A percentile compares a stretch with the other conserved stretches of the same genome.
These are phyloP conservation scores for Aphanomyces cochlioides DNA, from an alignment of 352 stramenopile species.

Conservation along the genomic window DNA sequence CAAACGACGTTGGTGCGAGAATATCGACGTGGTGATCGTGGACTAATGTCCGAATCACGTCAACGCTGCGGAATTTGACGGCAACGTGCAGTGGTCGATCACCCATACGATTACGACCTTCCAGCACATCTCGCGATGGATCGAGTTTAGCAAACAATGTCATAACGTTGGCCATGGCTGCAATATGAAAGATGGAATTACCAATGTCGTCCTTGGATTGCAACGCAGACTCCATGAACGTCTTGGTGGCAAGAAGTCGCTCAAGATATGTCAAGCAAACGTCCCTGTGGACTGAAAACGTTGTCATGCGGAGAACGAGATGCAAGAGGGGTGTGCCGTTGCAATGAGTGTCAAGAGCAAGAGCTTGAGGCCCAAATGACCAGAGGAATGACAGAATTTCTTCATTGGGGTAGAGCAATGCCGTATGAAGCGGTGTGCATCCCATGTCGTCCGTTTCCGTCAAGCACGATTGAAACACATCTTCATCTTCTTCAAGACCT, in stretches of 20 bases:
- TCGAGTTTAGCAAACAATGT: constrained; percentile 49
- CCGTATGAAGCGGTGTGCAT: constrained; percentile 74
- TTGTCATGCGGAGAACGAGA: constrained; percentile 58
- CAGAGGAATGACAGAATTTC: constrained; percentile 49
- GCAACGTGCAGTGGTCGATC: constrained; percentile 63
- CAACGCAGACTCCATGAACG: constrained; percentile 32
- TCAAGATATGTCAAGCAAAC: constrained; percentile 15
- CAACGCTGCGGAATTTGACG: constrained; percentile 53
- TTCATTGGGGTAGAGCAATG: constrained; percentile 52
- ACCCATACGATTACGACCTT: constrained; percentile 54
- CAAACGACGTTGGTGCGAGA: constrained; percentile 44
- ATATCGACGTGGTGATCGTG: constrained; percentile 45
- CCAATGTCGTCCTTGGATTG: constrained; percentile 56
- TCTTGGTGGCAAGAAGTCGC: constrained; percentile 38
- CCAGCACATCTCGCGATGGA: constrained; percentile 34
- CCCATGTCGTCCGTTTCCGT: constrained; percentile 82
- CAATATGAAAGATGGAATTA: constrained; percentile 76
- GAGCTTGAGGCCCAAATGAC: constrained; percentile 50
- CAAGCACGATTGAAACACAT: constrained; percentile 31
- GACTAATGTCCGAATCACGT: constrained; percentile 38
- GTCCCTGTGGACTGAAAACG: constrained; percentile 32
- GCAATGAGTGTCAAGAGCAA: constrained; percentile 61
- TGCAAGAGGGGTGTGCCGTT: constrained; percentile 66
- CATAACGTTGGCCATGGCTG: constrained; percentile 57
- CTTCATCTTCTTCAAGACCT: constrained; percentile 37